Base-by-base conservation (phyloP, 106 monocot genomes). In the Iris macrosiphon region DNA sequence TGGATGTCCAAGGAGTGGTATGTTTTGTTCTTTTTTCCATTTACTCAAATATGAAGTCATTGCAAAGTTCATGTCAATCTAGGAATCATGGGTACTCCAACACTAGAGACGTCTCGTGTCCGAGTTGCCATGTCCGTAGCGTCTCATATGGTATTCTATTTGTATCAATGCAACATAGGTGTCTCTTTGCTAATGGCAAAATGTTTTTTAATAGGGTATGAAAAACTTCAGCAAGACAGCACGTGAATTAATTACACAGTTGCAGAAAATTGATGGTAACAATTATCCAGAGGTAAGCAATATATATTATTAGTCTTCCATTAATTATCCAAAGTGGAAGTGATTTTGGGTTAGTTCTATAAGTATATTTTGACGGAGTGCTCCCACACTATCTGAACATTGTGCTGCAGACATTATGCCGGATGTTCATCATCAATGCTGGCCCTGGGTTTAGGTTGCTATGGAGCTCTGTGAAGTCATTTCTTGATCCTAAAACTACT, bases 1-100 rank as follows among this genome's bases (percentile, higher is more conserved):
- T 87, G 15, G 80, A 82, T 78, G 81, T 82, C 34, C 87, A 88
- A 59, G 81, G 81, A 20, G 78, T 88, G 78, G 82, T 82, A 78
- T 30, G 64, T 45, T 61, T 17, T 53, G 34, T 28, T 3, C 17
- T 31, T 6, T 37, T 7, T 51, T 49, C 17, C 29, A 11, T 40
- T 16, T 35, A 34, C 12, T 29, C 40, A 41, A 25, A 35, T 14
- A 19, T 57, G 20, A 59, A 59, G 3, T 3, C 6, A 11, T 4
- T 27, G 6, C 14, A 9, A 43, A 29, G 2, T 22, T 9, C 25
- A 16, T 35, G n/a, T 34, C 17, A 52, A 12, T 17, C 6, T 32
- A 17, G 29, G 17, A 8, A 9, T 40, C 19, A 23, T 26, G 40
- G 5, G 12, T n/a, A n/a, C n/a, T n/a, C n/a, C n/a, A n/a, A n/a